A percentile compares a stretch with the other conserved stretches of the same genome.
Evolutionary conservation across 495 filamentous ascomycete species (phyloP).

Genomic region (Lophiotrema nucula): DNA sequence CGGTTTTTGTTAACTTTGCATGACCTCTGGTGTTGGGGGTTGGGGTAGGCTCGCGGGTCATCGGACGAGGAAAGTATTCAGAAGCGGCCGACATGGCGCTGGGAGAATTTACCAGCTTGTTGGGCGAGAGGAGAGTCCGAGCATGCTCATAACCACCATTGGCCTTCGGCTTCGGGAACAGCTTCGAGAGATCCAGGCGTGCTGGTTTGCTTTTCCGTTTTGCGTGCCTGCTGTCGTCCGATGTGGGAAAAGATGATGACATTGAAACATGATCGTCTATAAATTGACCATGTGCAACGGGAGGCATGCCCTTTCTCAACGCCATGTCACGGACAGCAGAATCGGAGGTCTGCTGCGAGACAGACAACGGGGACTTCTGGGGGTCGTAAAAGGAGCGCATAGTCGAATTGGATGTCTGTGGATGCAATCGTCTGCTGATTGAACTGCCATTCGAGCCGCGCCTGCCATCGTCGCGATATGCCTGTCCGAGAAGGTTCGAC

Average conservation of each 20-base stretch:
- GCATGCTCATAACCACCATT: background rate
- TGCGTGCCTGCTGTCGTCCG: slow-evolving; percentile 9
- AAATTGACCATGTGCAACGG: slow-evolving; percentile 4
- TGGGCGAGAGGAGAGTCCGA: slow-evolving; percentile 32
- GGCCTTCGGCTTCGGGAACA: slow-evolving; percentile 37
- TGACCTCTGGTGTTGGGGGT: background rate
- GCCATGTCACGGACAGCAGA: slow-evolving; percentile 42
- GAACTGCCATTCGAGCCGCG: slow-evolving; percentile 23
- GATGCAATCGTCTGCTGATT: slow-evolving; percentile 18
- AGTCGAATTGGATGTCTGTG: slow-evolving; percentile 34
- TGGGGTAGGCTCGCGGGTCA: slow-evolving; percentile 25
- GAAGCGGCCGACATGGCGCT: slow-evolving; percentile 31
- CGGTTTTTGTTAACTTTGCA: slow-evolving; percentile 23
- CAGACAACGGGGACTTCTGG: slow-evolving; percentile 33
- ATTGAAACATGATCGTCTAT: background rate
- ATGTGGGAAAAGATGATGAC: background rate
- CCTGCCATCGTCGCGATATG: slow-evolving; percentile 9
- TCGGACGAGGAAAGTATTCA: slow-evolving; percentile 33
- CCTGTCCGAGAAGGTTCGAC: slow-evolving; percentile 32
- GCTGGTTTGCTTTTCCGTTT: slow-evolving; percentile 36
- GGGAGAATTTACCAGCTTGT: slow-evolving; percentile 38
- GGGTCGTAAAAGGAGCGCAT: slow-evolving; percentile 41
- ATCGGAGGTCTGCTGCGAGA: slow-evolving; percentile 44
- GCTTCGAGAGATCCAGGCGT: slow-evolving; percentile 38
- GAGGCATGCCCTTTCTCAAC: slow-evolving; percentile 35